Percentiles rank a stretch among this genome's conserved stretches.
Evolutionary conservation across 2,329 filamentous ascomycete species (phyloP).

Genomic region (Domatiomyces catenatus): DNA sequence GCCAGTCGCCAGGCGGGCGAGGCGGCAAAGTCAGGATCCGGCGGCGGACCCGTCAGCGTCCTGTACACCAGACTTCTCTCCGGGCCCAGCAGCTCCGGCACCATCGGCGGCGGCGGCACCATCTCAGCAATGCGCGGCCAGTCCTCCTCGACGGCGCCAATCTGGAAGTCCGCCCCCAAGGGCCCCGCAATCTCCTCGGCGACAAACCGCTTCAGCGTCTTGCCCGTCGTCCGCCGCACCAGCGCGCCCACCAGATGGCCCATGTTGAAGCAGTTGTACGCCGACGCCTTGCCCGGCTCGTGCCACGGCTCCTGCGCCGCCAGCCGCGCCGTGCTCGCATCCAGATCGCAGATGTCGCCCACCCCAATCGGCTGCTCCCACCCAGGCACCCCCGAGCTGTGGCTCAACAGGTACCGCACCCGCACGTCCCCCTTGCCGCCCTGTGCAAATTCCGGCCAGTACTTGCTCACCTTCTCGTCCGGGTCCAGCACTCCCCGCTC

Average conservation of each 20-base stretch:
- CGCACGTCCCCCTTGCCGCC: conserved; percentile 21
- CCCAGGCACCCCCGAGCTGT: conserved; percentile 14
- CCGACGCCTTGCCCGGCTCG: conserved; percentile 29
- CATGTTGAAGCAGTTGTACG: conserved; percentile 29
- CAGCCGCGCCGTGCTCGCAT: conserved; percentile 21
- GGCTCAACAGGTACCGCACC: conserved; percentile 14
- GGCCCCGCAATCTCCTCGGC: conserved; percentile 29
- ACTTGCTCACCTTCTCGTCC: conserved; percentile 18
- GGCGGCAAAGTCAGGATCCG: conserved; percentile 14
- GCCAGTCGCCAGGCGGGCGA: conserved; percentile 24
- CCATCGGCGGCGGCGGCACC: conserved; percentile 13
- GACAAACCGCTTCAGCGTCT: conserved; percentile 30
- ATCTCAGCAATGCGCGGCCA: conserved; percentile 27
- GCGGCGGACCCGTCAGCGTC: conserved; percentile 19
- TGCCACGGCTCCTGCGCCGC: conserved; percentile 31
- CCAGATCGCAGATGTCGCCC: conserved; percentile 23
- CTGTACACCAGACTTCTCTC: conserved; percentile 20
- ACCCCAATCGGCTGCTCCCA: conserved; percentile 22
- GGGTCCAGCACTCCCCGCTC: conserved; percentile 19
- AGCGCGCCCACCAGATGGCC: conserved; percentile 32
- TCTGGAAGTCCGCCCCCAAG: conserved; percentile 32
- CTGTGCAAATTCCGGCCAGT: conserved; percentile 23
- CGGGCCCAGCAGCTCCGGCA: conserved; percentile 11
- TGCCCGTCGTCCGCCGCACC: conserved; percentile 27
- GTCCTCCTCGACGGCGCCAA: conserved; percentile 30